Conservation (phyloP, 805 yeast genomes). For the Komagataella ulmi region DNA sequence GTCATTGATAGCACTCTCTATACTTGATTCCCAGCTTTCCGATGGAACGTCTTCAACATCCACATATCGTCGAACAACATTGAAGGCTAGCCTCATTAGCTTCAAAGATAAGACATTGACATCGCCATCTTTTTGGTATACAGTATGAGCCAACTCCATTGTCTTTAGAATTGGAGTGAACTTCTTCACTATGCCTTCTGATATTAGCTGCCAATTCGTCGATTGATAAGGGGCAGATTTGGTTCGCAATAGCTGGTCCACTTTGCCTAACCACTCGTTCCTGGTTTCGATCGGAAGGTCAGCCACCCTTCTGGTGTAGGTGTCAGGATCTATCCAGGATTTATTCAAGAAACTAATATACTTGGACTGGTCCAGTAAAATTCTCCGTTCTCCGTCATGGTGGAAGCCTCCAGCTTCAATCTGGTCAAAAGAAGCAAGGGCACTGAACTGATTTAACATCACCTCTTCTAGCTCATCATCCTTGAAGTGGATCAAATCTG, state of each 20-base stretch:
- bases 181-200: conserved; percentile 33
- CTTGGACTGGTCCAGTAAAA: conserved; percentile 36
- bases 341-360: conserved; percentile 39
- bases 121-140: background rate
- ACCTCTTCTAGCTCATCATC: conserved; percentile 9
- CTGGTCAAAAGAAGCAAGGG: conserved; percentile 29
- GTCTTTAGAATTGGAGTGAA: conserved; percentile 33
- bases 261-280: conserved; percentile 18
- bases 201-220: conserved; percentile 43
- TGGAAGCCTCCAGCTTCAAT: conserved; percentile 29
- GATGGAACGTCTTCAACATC: conserved; percentile 9
- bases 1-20: conserved; percentile 21
- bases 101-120: conserved; percentile 13
- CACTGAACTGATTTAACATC: conserved; percentile 14
- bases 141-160: background rate
- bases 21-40: conserved; percentile 3
- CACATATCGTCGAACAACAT: conserved; percentile 31
- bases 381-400: conserved; percentile 34
- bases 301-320: conserved; percentile 26
- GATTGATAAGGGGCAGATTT: conserved; percentile 25
- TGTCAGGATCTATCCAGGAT: conserved; percentile 33
- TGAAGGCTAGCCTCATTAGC: conserved; percentile 25
- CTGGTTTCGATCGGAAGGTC: conserved; percentile 21
- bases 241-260: conserved; percentile 16
- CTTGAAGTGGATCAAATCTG: conserved; percentile 26